Evolutionary conservation across 495 filamentous ascomycete genomes (phyloP), one percentile per base, ranked within the genome.

Genomic region (Penicillium angulare): DNA sequence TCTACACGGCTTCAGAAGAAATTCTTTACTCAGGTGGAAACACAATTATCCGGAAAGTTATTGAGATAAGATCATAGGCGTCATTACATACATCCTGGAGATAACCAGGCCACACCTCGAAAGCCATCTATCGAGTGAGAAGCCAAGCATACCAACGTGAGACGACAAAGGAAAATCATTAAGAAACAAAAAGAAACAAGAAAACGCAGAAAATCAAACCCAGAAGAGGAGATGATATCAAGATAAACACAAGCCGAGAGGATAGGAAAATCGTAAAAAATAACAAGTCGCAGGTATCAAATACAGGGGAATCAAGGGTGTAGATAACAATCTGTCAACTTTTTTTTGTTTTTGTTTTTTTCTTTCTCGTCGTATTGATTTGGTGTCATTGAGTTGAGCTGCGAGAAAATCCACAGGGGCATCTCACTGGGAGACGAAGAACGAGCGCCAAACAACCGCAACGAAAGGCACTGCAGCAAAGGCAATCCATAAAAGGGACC

Each of bases 251-350:
- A 34, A 29, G 26, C 33, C 39, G 52, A 65, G 48, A 46, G 48
- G 47, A 56, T 52, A 63, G 41, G 54, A 50, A 50, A 64, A 63
- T 57, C 53, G 52, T 54, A 64, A 62, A 53, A 42, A 54, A 32
- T 29, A 56, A 39, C 40, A 47, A 48, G 52, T 12, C 31, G 54
- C 55, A 44, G 43, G 56, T 61, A 64, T 49, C 47, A 49, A 49
- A 69, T 73, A 75, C 68, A 75, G 68, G 66, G 71, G 62, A 71
- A 73, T 70, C 59, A 61, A 61, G 50, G 38, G 52, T 43, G 33
- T 52, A 56, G 41, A 55, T 29, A 64, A 44, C 60, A 67, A 56
- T 47, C 60, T 56, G 58, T 54, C 49, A 49, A 53, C 52, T 56
- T 63, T 58, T 47, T 50, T 47, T 41, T 39, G n/a, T n/a, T n/a